These are phyloP conservation scores for Globisporangium megalacanthum DNA, from an alignment of 352 stramenopile species.

Conservation along the genomic window DNA sequence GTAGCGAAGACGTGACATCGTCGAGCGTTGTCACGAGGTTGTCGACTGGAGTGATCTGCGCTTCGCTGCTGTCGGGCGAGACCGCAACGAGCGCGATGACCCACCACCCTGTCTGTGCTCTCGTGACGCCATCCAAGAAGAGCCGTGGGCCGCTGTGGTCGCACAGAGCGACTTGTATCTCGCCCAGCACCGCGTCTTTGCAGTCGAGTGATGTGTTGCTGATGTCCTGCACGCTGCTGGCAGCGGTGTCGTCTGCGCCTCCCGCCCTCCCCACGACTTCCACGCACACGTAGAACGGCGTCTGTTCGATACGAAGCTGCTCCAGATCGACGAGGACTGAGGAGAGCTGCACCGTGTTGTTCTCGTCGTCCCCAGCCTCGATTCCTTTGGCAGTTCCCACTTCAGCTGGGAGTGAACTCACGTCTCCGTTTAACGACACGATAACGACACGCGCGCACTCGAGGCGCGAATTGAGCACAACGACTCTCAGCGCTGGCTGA, in stretches of 20 bases:
- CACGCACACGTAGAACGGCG: not conserved
- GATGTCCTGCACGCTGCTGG: not conserved
- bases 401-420: not conserved
- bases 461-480: not conserved
- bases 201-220: not conserved
- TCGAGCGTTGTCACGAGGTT: conserved; percentile 1
- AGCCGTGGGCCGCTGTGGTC: conserved; percentile 26
- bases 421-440: not conserved
- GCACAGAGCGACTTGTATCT: conserved; percentile 30
- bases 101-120: conserved; percentile 20
- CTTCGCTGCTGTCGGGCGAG: not conserved
- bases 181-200: not conserved
- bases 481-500: not conserved
- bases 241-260: too few relatives aligned
- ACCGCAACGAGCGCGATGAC: conserved; percentile 21
- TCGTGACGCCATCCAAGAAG: conserved; percentile 26
- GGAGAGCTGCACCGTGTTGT: not conserved
- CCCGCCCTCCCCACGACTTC: not conserved
- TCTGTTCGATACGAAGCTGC: not conserved
- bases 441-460: not conserved
- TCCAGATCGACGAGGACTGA: conserved; percentile 2
- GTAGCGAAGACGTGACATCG: not conserved
- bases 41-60: conserved; percentile 7
- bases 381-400: not conserved
- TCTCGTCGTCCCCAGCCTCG: too few relatives aligned